Evolutionary conservation across 306 rosid genomes (phyloP).

Genomic region (Fragaria vesca): DNA sequence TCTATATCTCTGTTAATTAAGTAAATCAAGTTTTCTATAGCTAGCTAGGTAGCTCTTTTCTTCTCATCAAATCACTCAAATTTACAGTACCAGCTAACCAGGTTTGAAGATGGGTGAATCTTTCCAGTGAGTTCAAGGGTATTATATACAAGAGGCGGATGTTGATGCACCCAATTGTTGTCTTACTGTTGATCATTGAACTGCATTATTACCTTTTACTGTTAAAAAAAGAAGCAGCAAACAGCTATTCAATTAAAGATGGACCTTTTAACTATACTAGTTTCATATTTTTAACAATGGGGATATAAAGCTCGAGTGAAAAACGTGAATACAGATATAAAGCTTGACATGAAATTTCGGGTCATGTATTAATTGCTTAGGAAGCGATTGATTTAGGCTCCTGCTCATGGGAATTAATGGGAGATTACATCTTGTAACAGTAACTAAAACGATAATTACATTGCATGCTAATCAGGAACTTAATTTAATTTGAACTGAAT

Average conservation of each 20-base stretch:
- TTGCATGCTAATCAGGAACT: background rate
- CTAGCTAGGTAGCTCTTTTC: background rate
- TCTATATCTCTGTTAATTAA: background rate
- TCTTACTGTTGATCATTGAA: background rate
- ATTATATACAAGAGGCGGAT: background rate
- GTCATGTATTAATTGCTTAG: background rate
- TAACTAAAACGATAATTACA: background rate
- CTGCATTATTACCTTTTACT: background rate
- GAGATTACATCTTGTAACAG: background rate
- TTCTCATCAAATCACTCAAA: background rate
- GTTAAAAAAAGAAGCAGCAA: background rate
- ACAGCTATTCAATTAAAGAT: background rate
- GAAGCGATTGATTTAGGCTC: background rate
- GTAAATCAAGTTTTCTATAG: background rate
- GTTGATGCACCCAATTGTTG: background rate
- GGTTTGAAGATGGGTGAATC: background rate
- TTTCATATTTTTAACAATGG: background rate
- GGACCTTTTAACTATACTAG: background rate
- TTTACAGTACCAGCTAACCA: background rate
- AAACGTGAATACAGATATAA: background rate
- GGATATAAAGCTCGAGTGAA: background rate
- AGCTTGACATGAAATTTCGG: slow-evolving; percentile 22
- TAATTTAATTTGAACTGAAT: background rate
- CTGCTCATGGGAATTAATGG: too few species aligned
- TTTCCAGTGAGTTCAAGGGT: background rate